Base-by-base conservation (phyloP, 164 flowering plant species). In the Saururus chinensis region DNA sequence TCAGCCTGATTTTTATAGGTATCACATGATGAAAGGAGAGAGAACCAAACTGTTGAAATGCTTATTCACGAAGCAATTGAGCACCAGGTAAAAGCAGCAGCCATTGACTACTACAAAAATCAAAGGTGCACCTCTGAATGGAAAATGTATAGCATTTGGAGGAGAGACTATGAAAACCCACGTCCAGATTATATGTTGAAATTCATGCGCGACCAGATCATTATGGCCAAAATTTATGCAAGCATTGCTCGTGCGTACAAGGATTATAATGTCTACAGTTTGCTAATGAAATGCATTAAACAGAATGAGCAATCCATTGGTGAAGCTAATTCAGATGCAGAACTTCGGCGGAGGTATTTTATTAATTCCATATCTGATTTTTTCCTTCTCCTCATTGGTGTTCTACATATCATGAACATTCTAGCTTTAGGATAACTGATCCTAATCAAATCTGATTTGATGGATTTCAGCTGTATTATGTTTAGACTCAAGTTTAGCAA, bases 131-230 rank as follows among this genome's bases (percentile, higher is more conserved):
- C 82, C 54, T 67, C 77, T 19, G 63, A 63, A 65, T 74, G 66
- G 70, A 88, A 87, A 54, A 92, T 81, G 70, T 92, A 87, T 68
- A 82, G 87, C 63, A 84, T 89, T 75, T 92, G 98, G 98, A 82
- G 90, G 77, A 80, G 72, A 82, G 96, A 92, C 49, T 84, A 76
- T 67, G 82, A 79, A 25, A 84, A 74, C 66, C 86, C 80, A 42
- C 83, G 82, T 62, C 71, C 95, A 52, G 82, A 79, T 70, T 73
- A 82, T 45, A 71, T 70, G n/a, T 64, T 83, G 60, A 83, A 77
- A 70, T 83, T 83, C 57, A 81, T 83, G 80, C 72, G 74, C 19
- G 85, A 81, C 68, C 88, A 83, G 71, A 64, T 81, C 63, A 80
- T 81, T 68, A 83, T 83, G 85, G 88, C 85, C 21, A 80, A 71